phyloP scores from a whole-genome alignment of 345 rosid species.

The Lepidium africanum region DNA sequence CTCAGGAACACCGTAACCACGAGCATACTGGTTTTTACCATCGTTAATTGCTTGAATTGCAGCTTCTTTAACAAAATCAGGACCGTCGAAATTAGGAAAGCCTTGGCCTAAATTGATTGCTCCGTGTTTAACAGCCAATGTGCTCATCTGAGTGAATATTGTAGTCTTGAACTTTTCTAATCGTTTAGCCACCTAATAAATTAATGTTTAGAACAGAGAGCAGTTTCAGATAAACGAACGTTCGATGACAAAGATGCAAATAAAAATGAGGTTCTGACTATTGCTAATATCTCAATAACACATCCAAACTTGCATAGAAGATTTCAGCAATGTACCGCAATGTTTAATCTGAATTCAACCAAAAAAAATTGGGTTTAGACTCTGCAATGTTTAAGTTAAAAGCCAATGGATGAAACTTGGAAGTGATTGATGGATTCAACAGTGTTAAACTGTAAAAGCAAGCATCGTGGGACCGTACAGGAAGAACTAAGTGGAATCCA shows the following conservation, averaged over 20 bases:
- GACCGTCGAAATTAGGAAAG: slow-evolving; percentile 96
- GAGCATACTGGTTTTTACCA: slow-evolving; percentile 95
- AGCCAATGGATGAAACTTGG: no score
- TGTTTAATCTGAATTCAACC: no score
- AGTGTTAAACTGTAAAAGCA: no score
- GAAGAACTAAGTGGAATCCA: neutral
- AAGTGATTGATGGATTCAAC: no score
- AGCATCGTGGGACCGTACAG: no score
- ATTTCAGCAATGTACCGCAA: neutral
- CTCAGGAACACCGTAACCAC: slow-evolving; percentile 72
- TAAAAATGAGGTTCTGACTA: neutral
- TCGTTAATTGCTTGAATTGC: slow-evolving; percentile 87
- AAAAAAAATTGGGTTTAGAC: no score
- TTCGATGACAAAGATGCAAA: neutral
- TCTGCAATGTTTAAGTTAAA: no score
- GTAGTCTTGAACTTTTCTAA: slow-evolving; percentile 96
- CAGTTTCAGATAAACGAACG: neutral
- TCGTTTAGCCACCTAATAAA: slow-evolving; percentile 61
- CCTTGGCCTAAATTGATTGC: slow-evolving; percentile 96
- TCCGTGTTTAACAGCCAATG: slow-evolving; percentile 71
- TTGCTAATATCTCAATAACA: neutral
- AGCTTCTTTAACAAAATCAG: slow-evolving; percentile 88
- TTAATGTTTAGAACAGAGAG: neutral
- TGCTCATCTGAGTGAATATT: slow-evolving; percentile 91
- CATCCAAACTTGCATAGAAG: neutral